Conservation (phyloP, 371 early-diverging fungal species). For the Rhizomucor pusillus region DNA sequence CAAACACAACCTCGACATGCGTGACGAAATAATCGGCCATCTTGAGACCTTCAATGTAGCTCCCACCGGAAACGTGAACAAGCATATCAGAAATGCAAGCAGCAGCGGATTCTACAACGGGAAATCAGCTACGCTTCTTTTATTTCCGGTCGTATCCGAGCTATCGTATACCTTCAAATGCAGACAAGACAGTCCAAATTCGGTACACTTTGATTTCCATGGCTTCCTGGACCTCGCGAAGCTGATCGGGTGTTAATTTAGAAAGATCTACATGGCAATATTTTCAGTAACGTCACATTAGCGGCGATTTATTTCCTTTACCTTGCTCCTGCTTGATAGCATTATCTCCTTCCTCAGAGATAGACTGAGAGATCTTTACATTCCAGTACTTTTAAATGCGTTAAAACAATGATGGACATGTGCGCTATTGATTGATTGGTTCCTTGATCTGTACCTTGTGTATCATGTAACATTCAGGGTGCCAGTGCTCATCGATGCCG, state of each 20-base stretch:
- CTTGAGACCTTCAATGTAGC: slow-evolving; percentile 79
- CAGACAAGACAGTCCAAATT: slow-evolving; percentile 85
- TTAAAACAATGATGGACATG: not conserved
- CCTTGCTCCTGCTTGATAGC: too few relatives aligned
- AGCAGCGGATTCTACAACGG: slow-evolving; percentile 81
- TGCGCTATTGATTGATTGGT: not conserved
- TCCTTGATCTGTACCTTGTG: slow-evolving; percentile 57
- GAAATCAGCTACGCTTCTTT: not conserved
- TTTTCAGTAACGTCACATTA: too few relatives aligned
- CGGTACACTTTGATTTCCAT: slow-evolving; percentile 80
- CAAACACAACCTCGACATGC: slow-evolving; percentile 91
- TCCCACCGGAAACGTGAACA: slow-evolving; percentile 83
- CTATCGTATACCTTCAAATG: slow-evolving; percentile 56
- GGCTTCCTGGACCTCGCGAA: slow-evolving; percentile 47
- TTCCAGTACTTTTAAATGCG: not conserved
- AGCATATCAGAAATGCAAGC: slow-evolving; percentile 97
- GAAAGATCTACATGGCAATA: slow-evolving; percentile 19
- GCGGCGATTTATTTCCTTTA: too few relatives aligned
- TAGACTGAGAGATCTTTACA: not conserved
- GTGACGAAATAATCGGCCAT: slow-evolving; percentile 90
- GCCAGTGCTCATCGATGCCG: slow-evolving; percentile 89
- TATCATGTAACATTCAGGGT: slow-evolving; percentile 99
- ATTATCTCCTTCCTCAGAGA: not conserved
- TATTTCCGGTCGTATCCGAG: not conserved
- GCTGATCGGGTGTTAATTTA: slow-evolving; percentile 40